phyloP scores from a whole-genome alignment of 805 yeast genomes.

The Cyberlindnera amylophila region DNA sequence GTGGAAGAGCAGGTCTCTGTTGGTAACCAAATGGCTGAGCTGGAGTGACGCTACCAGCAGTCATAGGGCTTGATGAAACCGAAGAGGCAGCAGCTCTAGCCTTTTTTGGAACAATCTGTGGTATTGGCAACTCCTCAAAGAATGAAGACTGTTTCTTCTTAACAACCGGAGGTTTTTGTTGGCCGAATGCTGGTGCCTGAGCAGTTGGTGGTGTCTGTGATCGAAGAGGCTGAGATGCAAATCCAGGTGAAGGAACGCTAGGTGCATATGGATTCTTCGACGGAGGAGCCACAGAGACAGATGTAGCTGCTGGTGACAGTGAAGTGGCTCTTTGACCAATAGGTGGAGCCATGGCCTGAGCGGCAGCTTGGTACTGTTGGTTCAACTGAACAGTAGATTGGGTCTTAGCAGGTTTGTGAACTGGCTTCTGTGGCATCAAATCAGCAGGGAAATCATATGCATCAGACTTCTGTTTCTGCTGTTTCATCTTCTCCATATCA shows the following conservation, averaged over 20 bases:
- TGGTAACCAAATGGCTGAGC: neutral
- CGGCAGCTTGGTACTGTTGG: constrained; percentile 8
- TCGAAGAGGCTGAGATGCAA: neutral
- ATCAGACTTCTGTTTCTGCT: constrained; percentile 60
- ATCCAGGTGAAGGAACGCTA: neutral
- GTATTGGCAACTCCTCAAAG: constrained; percentile 56
- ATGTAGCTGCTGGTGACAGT: neutral
- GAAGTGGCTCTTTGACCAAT: neutral
- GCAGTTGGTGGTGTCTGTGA: neutral
- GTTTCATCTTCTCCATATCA: constrained; percentile 33
- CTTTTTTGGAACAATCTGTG: constrained; percentile 21
- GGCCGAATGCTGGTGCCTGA: constrained; percentile 2
- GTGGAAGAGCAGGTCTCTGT: neutral
- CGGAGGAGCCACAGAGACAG: neutral
- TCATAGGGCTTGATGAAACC: constrained; percentile 5
- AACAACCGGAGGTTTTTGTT: constrained; percentile 11
- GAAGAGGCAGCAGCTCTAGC: constrained; percentile 11
- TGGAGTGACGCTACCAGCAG: neutral
- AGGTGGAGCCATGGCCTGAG: constrained; percentile 1
- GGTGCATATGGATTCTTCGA: neutral
- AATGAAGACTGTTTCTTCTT: constrained; percentile 39
- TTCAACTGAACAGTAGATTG: constrained; percentile 18
- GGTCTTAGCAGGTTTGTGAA: constrained; percentile 16
- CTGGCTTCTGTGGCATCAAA: constrained; percentile 38
- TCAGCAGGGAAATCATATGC: constrained; percentile 73